phyloP scores from a whole-genome alignment of 75 land plant genomes.

The Cunninghamia lanceolata region DNA sequence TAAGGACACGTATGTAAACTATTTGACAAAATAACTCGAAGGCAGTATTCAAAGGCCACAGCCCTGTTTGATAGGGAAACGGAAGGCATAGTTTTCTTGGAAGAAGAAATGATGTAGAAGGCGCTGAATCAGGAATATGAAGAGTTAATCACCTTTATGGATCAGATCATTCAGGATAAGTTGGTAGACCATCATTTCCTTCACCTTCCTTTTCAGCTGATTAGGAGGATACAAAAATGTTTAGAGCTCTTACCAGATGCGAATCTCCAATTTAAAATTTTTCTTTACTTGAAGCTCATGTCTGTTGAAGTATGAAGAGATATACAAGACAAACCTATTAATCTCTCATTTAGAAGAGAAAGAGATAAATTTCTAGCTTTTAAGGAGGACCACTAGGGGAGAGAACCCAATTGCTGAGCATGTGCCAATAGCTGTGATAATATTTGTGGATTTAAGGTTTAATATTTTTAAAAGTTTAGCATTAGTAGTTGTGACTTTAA shows the following conservation, averaged over 20 bases:
- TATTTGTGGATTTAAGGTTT: too few species aligned
- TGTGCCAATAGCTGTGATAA: too few species aligned
- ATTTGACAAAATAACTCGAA: too few species aligned
- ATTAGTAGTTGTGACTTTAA: too few species aligned
- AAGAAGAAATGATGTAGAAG: too few species aligned
- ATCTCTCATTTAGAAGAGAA: not conserved
- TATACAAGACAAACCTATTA: not conserved
- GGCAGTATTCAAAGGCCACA: too few species aligned
- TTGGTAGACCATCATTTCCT: not conserved
- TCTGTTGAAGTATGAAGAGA: not conserved
- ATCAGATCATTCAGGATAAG: not conserved
- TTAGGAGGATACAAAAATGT: not conserved
- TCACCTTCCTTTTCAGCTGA: not conserved
- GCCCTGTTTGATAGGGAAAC: too few species aligned
- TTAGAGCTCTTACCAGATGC: not conserved
- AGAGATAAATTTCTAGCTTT: not conserved
- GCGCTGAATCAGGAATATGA: too few species aligned
- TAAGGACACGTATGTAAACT: too few species aligned
- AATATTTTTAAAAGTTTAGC: too few species aligned
- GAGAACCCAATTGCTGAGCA: too few species aligned
- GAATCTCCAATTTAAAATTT: not conserved
- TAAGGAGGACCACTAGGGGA: not conserved
- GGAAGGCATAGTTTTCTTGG: too few species aligned
- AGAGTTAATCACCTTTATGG: not conserved
- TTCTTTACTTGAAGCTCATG: not conserved